phyloP scores from a whole-genome alignment of 1,284 basidiomycete genomes.

The Ceratobasidium sp. region DNA sequence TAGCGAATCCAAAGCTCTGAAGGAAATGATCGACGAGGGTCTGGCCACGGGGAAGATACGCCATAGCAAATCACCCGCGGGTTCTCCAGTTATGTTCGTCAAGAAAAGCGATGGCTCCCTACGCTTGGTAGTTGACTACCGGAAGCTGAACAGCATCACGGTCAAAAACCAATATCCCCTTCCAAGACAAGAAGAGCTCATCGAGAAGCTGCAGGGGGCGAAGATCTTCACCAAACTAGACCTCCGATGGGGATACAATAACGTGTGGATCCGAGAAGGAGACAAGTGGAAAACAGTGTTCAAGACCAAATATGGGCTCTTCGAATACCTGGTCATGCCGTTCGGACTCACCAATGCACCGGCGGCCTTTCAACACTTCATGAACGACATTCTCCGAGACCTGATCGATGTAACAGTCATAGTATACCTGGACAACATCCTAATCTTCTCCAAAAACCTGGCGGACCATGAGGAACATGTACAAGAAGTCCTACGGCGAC shows the following conservation, averaged over 20 bases:
- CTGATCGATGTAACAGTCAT: constrained; percentile 33
- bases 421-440: constrained; percentile 45
- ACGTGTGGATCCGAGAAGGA: constrained; percentile 51
- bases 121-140: constrained; percentile 60
- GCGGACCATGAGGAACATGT: constrained; percentile 18
- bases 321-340: constrained; percentile 58
- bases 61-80: constrained; percentile 1
- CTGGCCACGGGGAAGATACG: constrained; percentile 22
- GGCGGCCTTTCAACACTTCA: constrained; percentile 54
- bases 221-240: constrained; percentile 54
- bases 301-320: constrained; percentile 55
- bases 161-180: constrained; percentile 50
- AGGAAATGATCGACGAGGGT: constrained; percentile 22
- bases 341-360: constrained; percentile 50
- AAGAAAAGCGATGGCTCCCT: constrained; percentile 57
- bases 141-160: constrained; percentile 56
- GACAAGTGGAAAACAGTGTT: constrained; percentile 58
- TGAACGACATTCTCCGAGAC: constrained; percentile 45
- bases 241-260: constrained; percentile 53
- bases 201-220: constrained; percentile 50
- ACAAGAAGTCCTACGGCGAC: constrained; percentile 22
- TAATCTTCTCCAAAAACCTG: constrained; percentile 23
- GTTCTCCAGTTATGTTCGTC: constrained; percentile 32
- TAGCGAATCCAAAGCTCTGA: not conserved
- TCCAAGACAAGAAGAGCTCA: constrained; percentile 49